A percentile compares a stretch with the other conserved stretches of the same genome.
These are phyloP conservation scores for Fusarium beomiforme DNA, from an alignment of 2,329 filamentous ascomycete species.

Conservation along the genomic window DNA sequence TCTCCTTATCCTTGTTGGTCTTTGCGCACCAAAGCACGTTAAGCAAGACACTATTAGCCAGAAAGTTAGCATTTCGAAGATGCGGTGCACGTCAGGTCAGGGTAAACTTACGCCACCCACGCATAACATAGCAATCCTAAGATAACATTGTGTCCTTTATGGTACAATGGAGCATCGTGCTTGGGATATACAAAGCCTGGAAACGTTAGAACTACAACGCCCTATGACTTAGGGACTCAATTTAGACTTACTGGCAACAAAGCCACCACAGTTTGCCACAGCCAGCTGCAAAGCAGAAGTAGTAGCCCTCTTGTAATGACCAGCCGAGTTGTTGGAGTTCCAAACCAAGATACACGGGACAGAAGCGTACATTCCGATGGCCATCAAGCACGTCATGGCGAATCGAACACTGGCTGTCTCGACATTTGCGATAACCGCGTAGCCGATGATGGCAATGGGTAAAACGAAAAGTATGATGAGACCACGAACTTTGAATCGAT, in stretches of 20 bases:
- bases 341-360: constrained; percentile 72
- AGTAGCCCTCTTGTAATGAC: constrained; percentile 76
- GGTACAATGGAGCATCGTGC: neutral
- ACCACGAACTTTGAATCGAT: neutral
- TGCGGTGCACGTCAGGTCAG: neutral
- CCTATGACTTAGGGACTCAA: no score
- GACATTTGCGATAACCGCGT: neutral
- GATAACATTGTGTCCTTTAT: neutral
- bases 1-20: neutral
- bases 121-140: neutral
- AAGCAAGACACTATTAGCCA: neutral
- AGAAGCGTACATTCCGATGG: constrained; percentile 70
- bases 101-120: neutral
- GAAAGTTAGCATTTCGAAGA: neutral
- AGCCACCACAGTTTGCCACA: neutral
- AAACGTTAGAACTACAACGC: neutral
- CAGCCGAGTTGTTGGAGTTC: constrained; percentile 74
- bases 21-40: neutral
- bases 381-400: constrained; percentile 75
- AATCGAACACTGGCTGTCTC: constrained; percentile 59
- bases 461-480: neutral
- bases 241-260: constrained; percentile 1
- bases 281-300: constrained; percentile 58
- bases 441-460: neutral
- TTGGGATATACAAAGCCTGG: neutral